Evolutionary conservation across 768 basidiomycete genomes (phyloP).

Genomic region (Suillus placidus): DNA sequence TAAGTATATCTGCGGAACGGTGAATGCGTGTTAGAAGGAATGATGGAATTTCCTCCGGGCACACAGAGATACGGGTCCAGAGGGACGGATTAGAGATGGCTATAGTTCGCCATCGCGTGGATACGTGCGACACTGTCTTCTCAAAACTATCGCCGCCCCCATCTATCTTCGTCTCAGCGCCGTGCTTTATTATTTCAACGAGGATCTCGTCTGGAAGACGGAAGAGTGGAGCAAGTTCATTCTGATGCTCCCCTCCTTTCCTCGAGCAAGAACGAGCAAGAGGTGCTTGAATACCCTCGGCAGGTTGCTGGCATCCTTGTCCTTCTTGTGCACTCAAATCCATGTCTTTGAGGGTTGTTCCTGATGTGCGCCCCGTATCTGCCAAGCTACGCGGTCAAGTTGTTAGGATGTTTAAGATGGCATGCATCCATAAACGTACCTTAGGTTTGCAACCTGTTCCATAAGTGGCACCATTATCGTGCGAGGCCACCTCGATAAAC

Average conservation of each 20-base stretch:
- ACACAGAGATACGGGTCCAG: background rate
- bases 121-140: background rate
- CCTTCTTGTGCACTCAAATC: background rate
- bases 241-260: background rate
- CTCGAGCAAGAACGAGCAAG: background rate
- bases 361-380: background rate
- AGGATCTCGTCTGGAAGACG: slow-evolving; percentile 4
- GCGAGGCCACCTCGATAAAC: background rate
- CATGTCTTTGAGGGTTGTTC: background rate
- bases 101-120: background rate
- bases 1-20: background rate
- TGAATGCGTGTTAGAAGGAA: background rate
- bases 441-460: background rate
- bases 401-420: background rate
- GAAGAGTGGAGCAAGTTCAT: background rate
- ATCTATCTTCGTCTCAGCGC: background rate
- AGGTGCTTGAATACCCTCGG: background rate
- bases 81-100: slow-evolving; percentile 1
- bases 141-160: background rate
- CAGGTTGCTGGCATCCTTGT: background rate
- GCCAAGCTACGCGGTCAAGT: background rate
- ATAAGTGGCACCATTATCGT: background rate
- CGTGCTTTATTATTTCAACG: background rate
- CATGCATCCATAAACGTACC: background rate
- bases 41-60: background rate